phyloP scores from a whole-genome alignment of 2,329 filamentous ascomycete species.

The Talaromyces islandicus region DNA sequence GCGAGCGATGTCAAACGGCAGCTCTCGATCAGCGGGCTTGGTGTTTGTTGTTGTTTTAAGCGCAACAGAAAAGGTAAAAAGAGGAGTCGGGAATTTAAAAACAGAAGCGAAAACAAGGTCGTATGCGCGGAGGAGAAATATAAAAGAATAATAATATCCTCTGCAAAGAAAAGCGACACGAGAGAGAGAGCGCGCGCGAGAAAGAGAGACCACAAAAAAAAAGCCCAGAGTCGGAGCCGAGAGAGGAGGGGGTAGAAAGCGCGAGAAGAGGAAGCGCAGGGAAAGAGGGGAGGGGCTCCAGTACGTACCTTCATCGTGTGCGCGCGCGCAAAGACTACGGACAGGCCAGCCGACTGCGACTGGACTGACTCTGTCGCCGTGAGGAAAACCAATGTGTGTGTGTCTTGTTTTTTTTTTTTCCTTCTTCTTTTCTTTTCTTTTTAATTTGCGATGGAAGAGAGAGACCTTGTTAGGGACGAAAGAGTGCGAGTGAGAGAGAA shows the following conservation, averaged over 20 bases:
- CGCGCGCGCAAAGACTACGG: not conserved
- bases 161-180: not conserved
- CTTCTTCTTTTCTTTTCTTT: too few relatives aligned
- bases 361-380: not conserved
- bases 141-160: not conserved
- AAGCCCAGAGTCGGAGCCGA: not conserved
- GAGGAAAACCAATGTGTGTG: too few relatives aligned
- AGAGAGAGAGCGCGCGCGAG: not conserved
- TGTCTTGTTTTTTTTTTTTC: too few relatives aligned
- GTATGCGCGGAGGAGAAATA: not conserved
- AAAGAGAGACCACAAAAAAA: not conserved
- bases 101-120: not conserved
- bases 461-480: too few relatives aligned
- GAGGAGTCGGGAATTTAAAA: not conserved
- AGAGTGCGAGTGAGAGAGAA: not conserved
- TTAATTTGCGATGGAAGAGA: not conserved
- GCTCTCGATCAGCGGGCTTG: not conserved
- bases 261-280: slow-evolving; percentile 9
- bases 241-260: not conserved
- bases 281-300: slow-evolving; percentile 11
- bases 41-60: not conserved
- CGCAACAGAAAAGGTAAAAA: not conserved
- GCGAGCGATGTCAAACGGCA: not conserved
- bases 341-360: not conserved
- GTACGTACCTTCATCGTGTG: not conserved